A percentile compares a stretch with the other conserved stretches of the same genome.
Evolutionary conservation across 2,329 filamentous ascomycete species (phyloP).

Genomic region (Ophiocordyceps unilateralis): DNA sequence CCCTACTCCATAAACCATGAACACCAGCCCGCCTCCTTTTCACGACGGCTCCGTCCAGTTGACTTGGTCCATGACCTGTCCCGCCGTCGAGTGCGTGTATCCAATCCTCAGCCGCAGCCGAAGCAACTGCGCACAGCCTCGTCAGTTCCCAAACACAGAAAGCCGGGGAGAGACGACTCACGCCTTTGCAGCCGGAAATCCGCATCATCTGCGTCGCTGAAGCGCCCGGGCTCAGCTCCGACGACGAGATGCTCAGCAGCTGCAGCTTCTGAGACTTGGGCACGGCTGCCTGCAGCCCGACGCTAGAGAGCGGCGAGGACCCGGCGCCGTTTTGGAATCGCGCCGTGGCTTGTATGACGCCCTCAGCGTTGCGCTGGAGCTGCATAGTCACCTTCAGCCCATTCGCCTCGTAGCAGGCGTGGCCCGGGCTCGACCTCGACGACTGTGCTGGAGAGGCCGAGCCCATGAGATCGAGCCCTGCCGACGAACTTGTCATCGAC

Average conservation of each 20-base stretch:
- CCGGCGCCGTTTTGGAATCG: constrained; percentile 65
- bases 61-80: constrained; percentile 73
- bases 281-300: constrained; percentile 84
- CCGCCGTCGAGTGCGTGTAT: constrained; percentile 53
- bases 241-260: constrained; percentile 71
- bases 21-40: not conserved
- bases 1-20: not conserved
- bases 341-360: constrained; percentile 64
- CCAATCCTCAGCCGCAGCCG: constrained; percentile 73
- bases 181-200: constrained; percentile 68
- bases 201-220: constrained; percentile 88
- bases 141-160: no score
- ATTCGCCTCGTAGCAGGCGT: constrained; percentile 74
- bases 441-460: constrained; percentile 31
- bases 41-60: constrained; percentile 80
- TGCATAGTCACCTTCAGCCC: constrained; percentile 66
- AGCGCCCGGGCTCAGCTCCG: constrained; percentile 56
- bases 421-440: constrained; percentile 25
- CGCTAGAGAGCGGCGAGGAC: constrained; percentile 47
- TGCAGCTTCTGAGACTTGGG: constrained; percentile 93
- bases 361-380: constrained; percentile 66
- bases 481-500: constrained; percentile 20
- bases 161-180: constrained; percentile 31
- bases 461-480: constrained; percentile 32
- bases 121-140: constrained; percentile 44